A percentile compares a stretch with the other conserved stretches of the same genome.
Evolutionary conservation across 257 asterid species (phyloP).

Genomic region (Dorcoceras hygrometricum): DNA sequence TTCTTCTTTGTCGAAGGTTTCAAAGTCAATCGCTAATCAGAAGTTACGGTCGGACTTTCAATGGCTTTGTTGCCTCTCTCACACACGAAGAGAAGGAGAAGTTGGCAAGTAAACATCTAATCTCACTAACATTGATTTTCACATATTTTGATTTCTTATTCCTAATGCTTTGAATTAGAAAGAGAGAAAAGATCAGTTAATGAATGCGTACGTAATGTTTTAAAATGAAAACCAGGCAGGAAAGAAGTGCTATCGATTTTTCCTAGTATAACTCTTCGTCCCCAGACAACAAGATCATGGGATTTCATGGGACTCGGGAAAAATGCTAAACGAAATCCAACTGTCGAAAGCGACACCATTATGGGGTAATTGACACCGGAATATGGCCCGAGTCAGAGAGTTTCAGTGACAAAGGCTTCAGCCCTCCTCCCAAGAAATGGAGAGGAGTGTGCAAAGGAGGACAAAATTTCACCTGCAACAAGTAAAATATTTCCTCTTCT

Average conservation of each 20-base stretch:
- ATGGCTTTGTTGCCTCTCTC: slow-evolving; percentile 33
- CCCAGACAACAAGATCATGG: slow-evolving; percentile 42
- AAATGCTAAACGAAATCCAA: slow-evolving; percentile 16
- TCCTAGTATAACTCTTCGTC: slow-evolving; percentile 24
- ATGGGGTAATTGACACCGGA: slow-evolving; percentile 37
- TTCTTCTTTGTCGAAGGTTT: not conserved
- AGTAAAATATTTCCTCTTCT: slow-evolving; percentile 16
- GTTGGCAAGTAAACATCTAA: slow-evolving; percentile 21
- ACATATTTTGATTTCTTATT: no score
- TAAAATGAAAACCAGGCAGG: slow-evolving; percentile 10
- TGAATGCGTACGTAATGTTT: not conserved
- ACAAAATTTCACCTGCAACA: slow-evolving; percentile 35
- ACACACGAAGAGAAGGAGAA: slow-evolving; percentile 26
- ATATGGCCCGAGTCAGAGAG: slow-evolving; percentile 44
- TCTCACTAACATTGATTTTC: no score
- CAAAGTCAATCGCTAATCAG: slow-evolving; percentile 14
- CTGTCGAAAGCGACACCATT: slow-evolving; percentile 30
- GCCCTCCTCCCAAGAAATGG: slow-evolving; percentile 41
- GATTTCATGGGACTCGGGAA: slow-evolving; percentile 30
- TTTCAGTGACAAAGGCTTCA: slow-evolving; percentile 23
- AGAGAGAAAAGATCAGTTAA: not conserved
- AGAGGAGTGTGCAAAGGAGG: slow-evolving; percentile 36
- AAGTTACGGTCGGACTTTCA: slow-evolving; percentile 32
- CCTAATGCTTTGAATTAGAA: no score
- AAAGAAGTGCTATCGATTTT: slow-evolving; percentile 28